Evolutionary conservation across 306 rosid genomes (phyloP), one percentile per base, ranked within the genome.

Genomic region (Sicyos edulis): DNA sequence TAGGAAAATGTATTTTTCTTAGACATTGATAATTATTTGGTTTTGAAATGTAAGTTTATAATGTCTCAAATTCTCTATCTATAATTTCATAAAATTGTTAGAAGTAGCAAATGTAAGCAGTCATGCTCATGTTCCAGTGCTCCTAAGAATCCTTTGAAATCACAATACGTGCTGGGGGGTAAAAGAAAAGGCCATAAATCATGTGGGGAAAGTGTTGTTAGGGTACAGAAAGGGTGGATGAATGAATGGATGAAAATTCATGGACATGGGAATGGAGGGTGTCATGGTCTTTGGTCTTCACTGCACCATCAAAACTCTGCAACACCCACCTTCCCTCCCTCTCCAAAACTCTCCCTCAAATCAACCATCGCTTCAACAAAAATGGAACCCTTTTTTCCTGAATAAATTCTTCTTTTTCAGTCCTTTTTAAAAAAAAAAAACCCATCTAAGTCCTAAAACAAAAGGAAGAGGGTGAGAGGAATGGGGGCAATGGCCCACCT

Each of bases 251-350:
- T 42, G 54, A 44, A 10, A 66, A 66, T 66, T 44, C 70, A 40
- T 45, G 44, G 72, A 45, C 57, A 68, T 21, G 22, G 56, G 56
- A 24, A 68, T 68, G 55, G 72, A 68, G 71, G 19, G n/a, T n/a
- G 71, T 44, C 54, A 66, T 66, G 55, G 72, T 68, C 57, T 49
- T 68, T 68, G 72, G 72, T 68, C 42, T 68, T 68, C 20, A 68
- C 56, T 49, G 37, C 56, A 68, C 44, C 72, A 45, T 24, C 54
- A 68, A 49, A 49, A 49, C 44, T 49, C 72, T 68, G 72, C 57
- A 47, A 47, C 56, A 45, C 72, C 72, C 72, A 68, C 57, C 72
- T 40, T 10, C 57, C 72, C 21, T 10, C 71, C 32, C n/a, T n/a
- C 47, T 47, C 72, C 54, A 67, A 67, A 47, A 55, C 53, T 15